phyloP scores from a whole-genome alignment of 441 rosid genomes.

The Croton laevigatus region DNA sequence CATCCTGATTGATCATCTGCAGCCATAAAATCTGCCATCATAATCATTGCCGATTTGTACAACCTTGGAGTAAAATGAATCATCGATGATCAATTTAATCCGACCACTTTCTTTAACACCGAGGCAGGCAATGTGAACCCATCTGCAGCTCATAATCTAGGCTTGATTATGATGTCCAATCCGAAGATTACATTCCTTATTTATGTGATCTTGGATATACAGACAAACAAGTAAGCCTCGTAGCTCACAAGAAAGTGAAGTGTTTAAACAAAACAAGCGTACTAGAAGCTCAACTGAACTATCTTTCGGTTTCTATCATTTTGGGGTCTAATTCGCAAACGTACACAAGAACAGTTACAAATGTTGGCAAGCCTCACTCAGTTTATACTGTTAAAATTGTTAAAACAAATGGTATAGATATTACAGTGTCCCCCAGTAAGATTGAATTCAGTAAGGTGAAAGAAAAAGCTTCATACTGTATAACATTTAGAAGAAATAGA shows the following conservation, averaged over 20 bases:
- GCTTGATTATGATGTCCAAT: slow-evolving; percentile 40
- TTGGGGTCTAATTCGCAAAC: slow-evolving; percentile 28
- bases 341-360: slow-evolving; percentile 45
- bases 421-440: slow-evolving; percentile 28
- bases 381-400: slow-evolving; percentile 19
- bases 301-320: slow-evolving; percentile 44
- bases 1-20: slow-evolving; percentile 60
- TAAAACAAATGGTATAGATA: slow-evolving; percentile 30
- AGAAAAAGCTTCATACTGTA: slow-evolving; percentile 30
- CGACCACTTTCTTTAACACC: slow-evolving; percentile 38
- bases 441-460: slow-evolving; percentile 28
- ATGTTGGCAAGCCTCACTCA: slow-evolving; percentile 33
- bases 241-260: slow-evolving; percentile 25
- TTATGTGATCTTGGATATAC: slow-evolving; percentile 44
- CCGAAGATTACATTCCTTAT: too few species aligned
- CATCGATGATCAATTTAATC: slow-evolving; percentile 25
- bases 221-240: slow-evolving; percentile 22
- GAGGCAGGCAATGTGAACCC: slow-evolving; percentile 51
- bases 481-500: slow-evolving; percentile 24
- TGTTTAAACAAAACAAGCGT: slow-evolving; percentile 30
- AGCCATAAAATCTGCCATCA: too few species aligned
- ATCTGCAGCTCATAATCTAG: slow-evolving; percentile 29
- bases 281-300: slow-evolving; percentile 45
- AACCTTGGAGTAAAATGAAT: slow-evolving; percentile 35
- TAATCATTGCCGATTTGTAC: slow-evolving; percentile 44